Evolutionary conservation across 2,329 filamentous ascomycete species (phyloP).

Genomic region (Mollisia scopiformis): DNA sequence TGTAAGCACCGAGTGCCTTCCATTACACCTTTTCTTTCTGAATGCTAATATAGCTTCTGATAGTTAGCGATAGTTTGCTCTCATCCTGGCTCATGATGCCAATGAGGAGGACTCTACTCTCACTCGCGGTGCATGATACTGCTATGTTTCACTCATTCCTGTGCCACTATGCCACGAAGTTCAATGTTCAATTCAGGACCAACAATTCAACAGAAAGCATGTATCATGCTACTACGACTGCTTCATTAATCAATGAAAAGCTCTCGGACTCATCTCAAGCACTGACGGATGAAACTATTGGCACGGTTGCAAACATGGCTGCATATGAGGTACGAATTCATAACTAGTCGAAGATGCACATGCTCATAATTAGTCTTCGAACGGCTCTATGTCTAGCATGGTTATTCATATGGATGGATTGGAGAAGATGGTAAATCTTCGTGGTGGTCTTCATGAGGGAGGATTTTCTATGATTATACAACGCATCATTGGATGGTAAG

Average conservation of each 20-base stretch:
- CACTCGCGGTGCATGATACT: constrained; percentile 11
- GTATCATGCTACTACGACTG: constrained; percentile 1
- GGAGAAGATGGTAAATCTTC: constrained; percentile 16
- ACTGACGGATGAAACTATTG: constrained; percentile 10
- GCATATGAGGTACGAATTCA: constrained; percentile 4
- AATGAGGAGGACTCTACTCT: constrained; percentile 13
- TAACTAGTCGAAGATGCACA: not conserved
- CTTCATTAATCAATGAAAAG: constrained; percentile 8
- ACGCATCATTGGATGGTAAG: constrained; percentile 16
- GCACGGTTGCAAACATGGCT: constrained; percentile 14
- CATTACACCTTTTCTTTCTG: not conserved
- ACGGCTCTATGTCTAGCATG: constrained; percentile 11
- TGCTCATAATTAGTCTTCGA: constrained; percentile 10
- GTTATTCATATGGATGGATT: constrained; percentile 17
- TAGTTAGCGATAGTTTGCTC: constrained; percentile 7
- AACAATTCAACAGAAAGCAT: constrained; percentile 3
- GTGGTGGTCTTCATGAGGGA: constrained; percentile 16
- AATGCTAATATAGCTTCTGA: too few relatives aligned
- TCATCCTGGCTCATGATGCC: constrained; percentile 22
- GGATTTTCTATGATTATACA: constrained; percentile 15
- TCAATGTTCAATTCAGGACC: constrained; percentile 6
- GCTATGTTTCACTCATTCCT: constrained; percentile 18
- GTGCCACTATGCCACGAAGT: constrained; percentile 9
- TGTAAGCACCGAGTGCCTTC: constrained; percentile 2
- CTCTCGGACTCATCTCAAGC: constrained; percentile 3